Conservation (phyloP, 140 eudicot genomes). For the Senecio squalidus region DNA sequence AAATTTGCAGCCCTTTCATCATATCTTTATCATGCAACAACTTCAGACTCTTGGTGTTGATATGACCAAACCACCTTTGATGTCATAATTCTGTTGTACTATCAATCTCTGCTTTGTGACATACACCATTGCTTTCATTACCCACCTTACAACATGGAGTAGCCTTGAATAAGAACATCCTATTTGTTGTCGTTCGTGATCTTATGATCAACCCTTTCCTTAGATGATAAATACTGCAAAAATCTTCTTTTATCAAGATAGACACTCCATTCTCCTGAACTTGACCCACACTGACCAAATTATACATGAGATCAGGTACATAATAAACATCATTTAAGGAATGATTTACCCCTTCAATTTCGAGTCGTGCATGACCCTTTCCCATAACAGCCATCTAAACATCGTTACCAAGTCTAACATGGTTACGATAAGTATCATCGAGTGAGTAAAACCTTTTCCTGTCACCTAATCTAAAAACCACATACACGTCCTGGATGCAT, state of each 20-base stretch:
- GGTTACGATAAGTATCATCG: neutral
- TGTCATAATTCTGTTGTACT: neutral
- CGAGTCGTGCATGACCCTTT: neutral
- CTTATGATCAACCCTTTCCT: neutral
- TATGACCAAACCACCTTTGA: neutral
- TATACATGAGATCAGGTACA: neutral
- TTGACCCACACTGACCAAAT: neutral
- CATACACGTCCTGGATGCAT: neutral
- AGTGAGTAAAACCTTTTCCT: neutral
- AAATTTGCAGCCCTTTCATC: neutral
- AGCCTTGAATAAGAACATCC: neutral
- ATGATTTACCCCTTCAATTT: neutral
- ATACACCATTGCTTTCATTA: neutral
- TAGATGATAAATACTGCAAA: neutral
- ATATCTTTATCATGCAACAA: neutral
- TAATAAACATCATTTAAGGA: neutral
- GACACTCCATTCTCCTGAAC: neutral
- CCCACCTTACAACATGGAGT: neutral
- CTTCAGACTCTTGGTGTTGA: neutral
- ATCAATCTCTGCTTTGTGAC: neutral
- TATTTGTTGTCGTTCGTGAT: neutral
- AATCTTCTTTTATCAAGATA: neutral
- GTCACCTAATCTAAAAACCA: slow-evolving; percentile 4
- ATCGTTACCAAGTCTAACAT: slow-evolving; percentile 5
- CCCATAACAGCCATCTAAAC: neutral